Base-by-base conservation (phyloP, 2,329 filamentous ascomycete species). In the Nakataea oryzae region DNA sequence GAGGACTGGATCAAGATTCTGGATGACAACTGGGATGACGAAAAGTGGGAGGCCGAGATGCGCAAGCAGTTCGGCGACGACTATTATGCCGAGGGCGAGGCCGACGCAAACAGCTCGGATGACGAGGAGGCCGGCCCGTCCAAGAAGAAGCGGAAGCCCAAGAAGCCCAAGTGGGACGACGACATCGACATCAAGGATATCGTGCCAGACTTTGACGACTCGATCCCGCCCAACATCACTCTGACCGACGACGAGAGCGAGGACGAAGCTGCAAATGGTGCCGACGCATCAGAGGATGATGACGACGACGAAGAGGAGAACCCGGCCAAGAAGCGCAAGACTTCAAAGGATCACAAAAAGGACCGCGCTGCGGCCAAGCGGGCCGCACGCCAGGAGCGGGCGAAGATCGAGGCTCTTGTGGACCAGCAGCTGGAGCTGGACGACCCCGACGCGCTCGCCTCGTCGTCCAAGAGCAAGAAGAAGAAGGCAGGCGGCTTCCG, bases 101-200 rank as follows among this genome's bases (percentile, higher is more conserved):
- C 77, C 66, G 88, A 82, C 24, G 84, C 88, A 28, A 80, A 83
- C 1, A 88, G 86, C 67, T 90, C 88, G 8, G 76, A 73, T 3
- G 41, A 50, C 21, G 79, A 74, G 9, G 77, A 72, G n/a, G 79
- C 76, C 59, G 82, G 77, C 54, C 75, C 76, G 24, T 54, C 55
- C 9, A 86, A 84, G 72, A 86, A 84, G 70, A 86, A 85, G 67
- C 87, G 82, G 70, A 81, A 81, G 66, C 76, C 83, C 12, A 91
- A 90, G 80, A 96, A 96, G 76, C 91, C 91, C 12, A 90, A 86
- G 65, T 99, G 93, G 89, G 91, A 97, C 69, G 92, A 97, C 70
- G 95, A 99, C 72, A 97, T 99, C 69, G 93, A 97, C 71, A 97
- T 99, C 77, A 91, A 89, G 64, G 93, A 96, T 73, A 81, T 97